A percentile compares a stretch with the other conserved stretches of the same genome.
Evolutionary conservation across 202 grass and related monocot genomes (phyloP).

Genomic region (Setaria italica): DNA sequence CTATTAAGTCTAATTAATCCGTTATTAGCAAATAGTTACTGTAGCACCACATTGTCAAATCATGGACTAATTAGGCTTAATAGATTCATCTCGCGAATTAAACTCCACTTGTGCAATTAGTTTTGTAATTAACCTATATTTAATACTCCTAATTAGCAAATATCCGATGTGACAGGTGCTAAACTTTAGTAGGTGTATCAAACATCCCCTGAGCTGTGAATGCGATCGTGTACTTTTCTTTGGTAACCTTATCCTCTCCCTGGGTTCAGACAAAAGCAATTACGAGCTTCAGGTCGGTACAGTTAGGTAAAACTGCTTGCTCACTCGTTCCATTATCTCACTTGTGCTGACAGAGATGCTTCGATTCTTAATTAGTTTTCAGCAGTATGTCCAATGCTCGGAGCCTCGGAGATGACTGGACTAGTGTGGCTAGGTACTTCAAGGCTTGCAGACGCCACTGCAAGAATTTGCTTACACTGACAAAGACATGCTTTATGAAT

Average conservation of each 20-base stretch:
- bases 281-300: not conserved
- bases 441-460: not conserved
- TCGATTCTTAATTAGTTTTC: not conserved
- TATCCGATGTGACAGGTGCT: too few relatives aligned
- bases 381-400: not conserved
- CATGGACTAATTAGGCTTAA: too few relatives aligned
- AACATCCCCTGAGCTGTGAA: not conserved
- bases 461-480: not conserved
- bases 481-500: not conserved
- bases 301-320: constrained; percentile 11
- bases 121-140: too few relatives aligned
- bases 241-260: not conserved
- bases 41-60: too few relatives aligned
- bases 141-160: too few relatives aligned
- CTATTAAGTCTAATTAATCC: too few relatives aligned
- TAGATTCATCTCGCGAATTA: too few relatives aligned
- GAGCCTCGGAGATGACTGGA: not conserved
- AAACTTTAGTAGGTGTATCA: too few relatives aligned
- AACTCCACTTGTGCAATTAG: too few relatives aligned
- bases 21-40: too few relatives aligned
- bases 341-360: constrained; percentile 1
- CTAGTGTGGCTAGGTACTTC: not conserved
- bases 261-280: not conserved
- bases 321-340: constrained; percentile 15
- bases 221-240: not conserved